These are phyloP conservation scores for Fusarium penzigii DNA, from an alignment of 2,329 filamentous ascomycete species.

Conservation along the genomic window DNA sequence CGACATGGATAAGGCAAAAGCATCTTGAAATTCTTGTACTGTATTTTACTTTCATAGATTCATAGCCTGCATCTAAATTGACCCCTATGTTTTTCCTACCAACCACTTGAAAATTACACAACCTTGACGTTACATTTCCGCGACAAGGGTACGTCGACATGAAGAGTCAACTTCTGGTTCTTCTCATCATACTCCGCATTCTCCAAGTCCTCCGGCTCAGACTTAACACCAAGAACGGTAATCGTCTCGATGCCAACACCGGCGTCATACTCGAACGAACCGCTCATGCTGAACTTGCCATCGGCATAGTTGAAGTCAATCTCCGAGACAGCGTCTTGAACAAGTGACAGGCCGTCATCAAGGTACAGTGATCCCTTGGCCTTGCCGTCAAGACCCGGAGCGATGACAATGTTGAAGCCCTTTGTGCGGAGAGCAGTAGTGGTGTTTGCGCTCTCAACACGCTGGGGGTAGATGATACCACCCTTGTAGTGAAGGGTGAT, in stretches of 20 bases:
- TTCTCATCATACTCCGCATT: conserved; percentile 22
- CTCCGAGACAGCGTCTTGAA: conserved; percentile 55
- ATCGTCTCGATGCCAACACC: conserved; percentile 47
- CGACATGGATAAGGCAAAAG: too few species aligned
- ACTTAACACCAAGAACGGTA: conserved; percentile 45
- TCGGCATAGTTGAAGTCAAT: conserved; percentile 62
- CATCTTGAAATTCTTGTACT: too few species aligned
- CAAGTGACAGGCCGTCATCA: conserved; percentile 70
- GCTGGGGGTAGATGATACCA: conserved; percentile 62
- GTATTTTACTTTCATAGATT: too few species aligned
- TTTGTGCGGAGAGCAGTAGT: conserved; percentile 62
- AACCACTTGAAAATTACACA: background rate
- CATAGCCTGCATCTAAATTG: too few species aligned
- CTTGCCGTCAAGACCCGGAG: conserved; percentile 60
- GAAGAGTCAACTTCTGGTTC: conserved; percentile 25
- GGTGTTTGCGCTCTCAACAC: conserved; percentile 57
- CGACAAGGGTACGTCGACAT: conserved; percentile 23
- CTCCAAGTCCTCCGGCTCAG: conserved; percentile 9
- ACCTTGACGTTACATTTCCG: conserved; percentile 7
- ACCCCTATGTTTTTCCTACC: too few species aligned
- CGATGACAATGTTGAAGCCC: conserved; percentile 69
- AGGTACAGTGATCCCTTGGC: conserved; percentile 69
- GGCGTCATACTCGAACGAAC: conserved; percentile 55
- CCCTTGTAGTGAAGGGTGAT: conserved; percentile 68
- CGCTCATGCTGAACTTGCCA: conserved; percentile 51